Percentiles rank a stretch among this genome's conserved stretches.
Evolutionary conservation across 805 yeast species (phyloP).

Genomic region (Zygotorulaspora danielsina): DNA sequence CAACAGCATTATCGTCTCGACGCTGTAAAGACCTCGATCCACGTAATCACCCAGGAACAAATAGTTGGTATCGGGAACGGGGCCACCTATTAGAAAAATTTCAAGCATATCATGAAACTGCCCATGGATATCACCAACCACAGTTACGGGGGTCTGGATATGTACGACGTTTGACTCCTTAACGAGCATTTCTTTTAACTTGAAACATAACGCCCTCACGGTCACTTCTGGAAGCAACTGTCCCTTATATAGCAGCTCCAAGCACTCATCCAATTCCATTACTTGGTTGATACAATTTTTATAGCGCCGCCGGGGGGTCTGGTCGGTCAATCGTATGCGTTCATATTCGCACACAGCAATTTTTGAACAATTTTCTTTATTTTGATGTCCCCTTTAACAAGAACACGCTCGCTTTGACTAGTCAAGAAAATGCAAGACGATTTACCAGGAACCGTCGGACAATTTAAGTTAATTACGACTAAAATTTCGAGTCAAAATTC

Average conservation of each 20-base stretch:
- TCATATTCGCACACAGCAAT: not conserved
- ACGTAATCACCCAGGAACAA: slow-evolving; percentile 93
- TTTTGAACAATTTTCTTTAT: not conserved
- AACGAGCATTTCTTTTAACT: slow-evolving; percentile 74
- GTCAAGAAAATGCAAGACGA: not conserved
- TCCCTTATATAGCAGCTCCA: slow-evolving; percentile 59
- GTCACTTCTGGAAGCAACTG: slow-evolving; percentile 68
- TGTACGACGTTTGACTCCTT: slow-evolving; percentile 84
- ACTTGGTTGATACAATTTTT: not conserved
- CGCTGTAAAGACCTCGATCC: slow-evolving; percentile 89
- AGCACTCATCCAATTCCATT: slow-evolving; percentile 63
- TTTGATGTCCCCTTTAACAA: slow-evolving; percentile 3
- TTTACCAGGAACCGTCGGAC: no score
- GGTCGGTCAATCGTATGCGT: no score
- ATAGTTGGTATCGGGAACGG: slow-evolving; percentile 89
- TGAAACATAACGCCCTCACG: slow-evolving; percentile 68
- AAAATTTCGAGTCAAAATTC: no score
- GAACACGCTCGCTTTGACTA: not conserved
- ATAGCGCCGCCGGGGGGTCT: not conserved
- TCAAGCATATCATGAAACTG: slow-evolving; percentile 92
- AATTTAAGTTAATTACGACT: no score
- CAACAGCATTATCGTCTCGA: slow-evolving; percentile 84
- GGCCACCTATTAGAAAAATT: slow-evolving; percentile 89
- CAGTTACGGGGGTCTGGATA: slow-evolving; percentile 80
- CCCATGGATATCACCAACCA: slow-evolving; percentile 97